phyloP scores from a whole-genome alignment of 768 basidiomycete genomes.

The Podaxis sp. region DNA sequence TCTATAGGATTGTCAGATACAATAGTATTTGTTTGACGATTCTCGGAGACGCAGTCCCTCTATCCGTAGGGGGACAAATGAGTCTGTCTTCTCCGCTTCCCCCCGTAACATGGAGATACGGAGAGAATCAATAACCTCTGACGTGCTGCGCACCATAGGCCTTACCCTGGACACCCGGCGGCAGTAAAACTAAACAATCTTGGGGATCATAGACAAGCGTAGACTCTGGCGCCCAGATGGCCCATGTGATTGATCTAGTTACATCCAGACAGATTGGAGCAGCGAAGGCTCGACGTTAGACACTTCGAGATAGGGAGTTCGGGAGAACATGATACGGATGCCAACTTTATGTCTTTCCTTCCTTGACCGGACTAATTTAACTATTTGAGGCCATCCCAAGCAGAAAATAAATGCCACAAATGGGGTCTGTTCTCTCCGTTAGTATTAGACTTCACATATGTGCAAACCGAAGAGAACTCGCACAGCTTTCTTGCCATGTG shows the following conservation, averaged over 20 bases:
- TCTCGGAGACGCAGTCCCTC: too few relatives aligned
- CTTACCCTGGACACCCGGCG: not conserved
- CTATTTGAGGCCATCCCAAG: not conserved
- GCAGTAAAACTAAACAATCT: not conserved
- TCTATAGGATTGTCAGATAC: too few relatives aligned
- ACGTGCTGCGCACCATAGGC: too few relatives aligned
- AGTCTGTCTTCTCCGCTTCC: not conserved
- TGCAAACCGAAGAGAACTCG: too few relatives aligned
- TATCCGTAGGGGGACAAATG: not conserved
- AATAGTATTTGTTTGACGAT: too few relatives aligned
- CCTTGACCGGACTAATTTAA: not conserved
- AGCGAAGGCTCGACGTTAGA: not conserved
- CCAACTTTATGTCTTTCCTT: not conserved
- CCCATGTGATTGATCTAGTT: too few relatives aligned
- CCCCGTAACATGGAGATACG: not conserved
- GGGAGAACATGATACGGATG: not conserved
- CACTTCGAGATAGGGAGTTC: not conserved
- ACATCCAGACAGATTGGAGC: too few relatives aligned
- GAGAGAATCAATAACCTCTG: not conserved
- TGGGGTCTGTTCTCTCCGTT: not conserved
- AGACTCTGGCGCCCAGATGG: too few relatives aligned
- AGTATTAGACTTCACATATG: too few relatives aligned
- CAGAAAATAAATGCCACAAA: not conserved
- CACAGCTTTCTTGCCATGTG: too few relatives aligned
- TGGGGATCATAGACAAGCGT: not conserved